phyloP scores from a whole-genome alignment of 257 asterid genomes.

The Ocimum tenuiflorum region DNA sequence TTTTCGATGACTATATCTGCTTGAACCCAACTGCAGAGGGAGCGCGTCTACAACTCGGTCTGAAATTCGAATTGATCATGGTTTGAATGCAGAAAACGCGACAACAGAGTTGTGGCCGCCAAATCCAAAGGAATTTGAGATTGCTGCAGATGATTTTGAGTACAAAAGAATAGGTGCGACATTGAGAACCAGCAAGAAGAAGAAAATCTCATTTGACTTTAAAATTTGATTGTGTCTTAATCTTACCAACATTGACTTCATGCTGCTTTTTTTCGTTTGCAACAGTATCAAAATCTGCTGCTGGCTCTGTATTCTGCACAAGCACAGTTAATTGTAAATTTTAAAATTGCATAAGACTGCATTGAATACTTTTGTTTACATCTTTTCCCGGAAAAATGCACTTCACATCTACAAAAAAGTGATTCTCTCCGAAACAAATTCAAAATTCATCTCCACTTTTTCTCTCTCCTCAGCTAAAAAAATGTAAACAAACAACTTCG shows the following conservation, averaged over 20 bases:
- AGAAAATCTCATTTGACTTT: neutral
- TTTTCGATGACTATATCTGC: no score
- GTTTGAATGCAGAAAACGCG: slow-evolving; percentile 68
- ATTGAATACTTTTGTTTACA: neutral
- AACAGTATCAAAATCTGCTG: slow-evolving; percentile 76
- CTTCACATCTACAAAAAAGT: no score
- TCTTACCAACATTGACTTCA: slow-evolving; percentile 75
- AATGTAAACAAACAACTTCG: no score
- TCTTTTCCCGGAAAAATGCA: no score
- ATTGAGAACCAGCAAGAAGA: neutral
- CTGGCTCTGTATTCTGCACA: slow-evolving; percentile 76
- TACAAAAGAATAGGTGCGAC: neutral
- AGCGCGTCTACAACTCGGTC: no score
- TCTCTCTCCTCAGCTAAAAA: no score
- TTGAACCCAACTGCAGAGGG: no score
- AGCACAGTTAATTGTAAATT: neutral
- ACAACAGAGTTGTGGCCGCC: slow-evolving; percentile 85
- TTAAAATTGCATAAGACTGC: neutral
- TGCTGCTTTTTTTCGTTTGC: slow-evolving; percentile 76
- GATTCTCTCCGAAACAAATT: no score
- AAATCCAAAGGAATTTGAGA: slow-evolving; percentile 75
- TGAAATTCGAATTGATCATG: no score
- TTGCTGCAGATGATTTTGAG: slow-evolving; percentile 40
- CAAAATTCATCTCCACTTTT: no score
- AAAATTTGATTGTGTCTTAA: neutral